Evolutionary conservation across 2,329 filamentous ascomycete genomes (phyloP).

Genomic region (Nemania sp.): DNA sequence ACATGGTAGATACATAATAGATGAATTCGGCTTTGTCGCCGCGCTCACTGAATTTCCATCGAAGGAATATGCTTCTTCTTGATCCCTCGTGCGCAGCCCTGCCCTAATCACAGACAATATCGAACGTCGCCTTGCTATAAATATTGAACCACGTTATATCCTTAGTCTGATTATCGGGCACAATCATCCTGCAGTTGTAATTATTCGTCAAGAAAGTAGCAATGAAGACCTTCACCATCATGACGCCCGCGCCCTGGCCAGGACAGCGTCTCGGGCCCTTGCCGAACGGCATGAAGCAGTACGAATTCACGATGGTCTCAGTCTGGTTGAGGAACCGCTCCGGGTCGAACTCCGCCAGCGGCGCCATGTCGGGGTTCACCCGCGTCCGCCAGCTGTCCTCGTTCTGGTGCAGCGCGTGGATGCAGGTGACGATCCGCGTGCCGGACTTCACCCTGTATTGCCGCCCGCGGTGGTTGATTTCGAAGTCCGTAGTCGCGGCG

Average conservation of each 20-base stretch:
- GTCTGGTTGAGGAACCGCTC: background rate
- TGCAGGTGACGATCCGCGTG: constrained; percentile 6
- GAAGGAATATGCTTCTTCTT: too few relatives aligned
- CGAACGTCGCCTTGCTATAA: constrained; percentile 5
- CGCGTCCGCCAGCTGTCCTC: background rate
- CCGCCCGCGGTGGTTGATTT: background rate
- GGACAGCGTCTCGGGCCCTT: constrained; percentile 4
- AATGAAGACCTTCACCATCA: constrained; percentile 7
- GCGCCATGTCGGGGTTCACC: constrained; percentile 1
- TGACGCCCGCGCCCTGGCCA: constrained; percentile 2
- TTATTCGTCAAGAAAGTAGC: constrained; percentile 3
- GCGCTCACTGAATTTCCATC: too few relatives aligned
- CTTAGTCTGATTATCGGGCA: background rate
- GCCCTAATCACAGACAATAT: constrained; percentile 2
- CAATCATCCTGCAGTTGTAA: background rate
- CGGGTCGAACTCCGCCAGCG: background rate
- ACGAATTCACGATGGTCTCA: background rate
- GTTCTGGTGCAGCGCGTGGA: constrained; percentile 7
- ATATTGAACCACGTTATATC: constrained; percentile 5
- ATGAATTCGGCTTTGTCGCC: too few relatives aligned
- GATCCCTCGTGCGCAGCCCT: background rate
- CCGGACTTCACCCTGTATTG: constrained; percentile 4
- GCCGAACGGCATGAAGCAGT: constrained; percentile 9
- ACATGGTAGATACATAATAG: too few relatives aligned
- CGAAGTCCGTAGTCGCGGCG: background rate